Evolutionary conservation across 768 basidiomycete genomes (phyloP).

Genomic region (Panus rudis): DNA sequence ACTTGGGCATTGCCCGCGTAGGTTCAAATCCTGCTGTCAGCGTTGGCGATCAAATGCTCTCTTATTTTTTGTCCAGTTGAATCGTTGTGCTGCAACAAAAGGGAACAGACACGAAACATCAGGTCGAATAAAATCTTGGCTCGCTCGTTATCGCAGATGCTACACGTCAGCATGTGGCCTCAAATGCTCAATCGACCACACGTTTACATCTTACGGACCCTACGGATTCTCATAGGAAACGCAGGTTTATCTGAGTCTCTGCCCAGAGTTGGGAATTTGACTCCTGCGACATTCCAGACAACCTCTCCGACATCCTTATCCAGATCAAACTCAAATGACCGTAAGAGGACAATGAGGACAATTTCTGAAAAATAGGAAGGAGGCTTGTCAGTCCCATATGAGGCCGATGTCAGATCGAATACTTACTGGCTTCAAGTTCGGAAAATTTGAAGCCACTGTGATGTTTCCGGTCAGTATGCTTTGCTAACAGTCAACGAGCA

Average conservation of each 20-base stretch:
- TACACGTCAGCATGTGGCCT: too few species aligned
- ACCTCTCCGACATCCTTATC: conserved; percentile 5
- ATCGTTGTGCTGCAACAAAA: too few species aligned
- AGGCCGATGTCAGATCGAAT: not conserved
- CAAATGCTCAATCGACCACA: too few species aligned
- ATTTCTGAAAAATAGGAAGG: conserved; percentile 5
- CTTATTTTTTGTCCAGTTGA: too few species aligned
- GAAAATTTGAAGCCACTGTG: conserved; percentile 18
- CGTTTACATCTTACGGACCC: too few species aligned
- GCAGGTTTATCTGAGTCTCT: not conserved
- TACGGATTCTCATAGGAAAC: conserved; percentile 32
- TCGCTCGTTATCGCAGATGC: too few species aligned
- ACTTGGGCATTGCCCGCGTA: conserved; percentile 85
- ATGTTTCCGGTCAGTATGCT: not conserved
- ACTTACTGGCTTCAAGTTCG: conserved; percentile 19
- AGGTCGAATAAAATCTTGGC: too few species aligned
- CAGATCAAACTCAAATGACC: conserved; percentile 6
- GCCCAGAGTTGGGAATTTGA: conserved; percentile 11
- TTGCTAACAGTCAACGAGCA: not conserved
- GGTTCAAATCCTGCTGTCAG: conserved; percentile 90
- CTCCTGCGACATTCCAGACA: conserved; percentile 10
- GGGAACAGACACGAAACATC: too few species aligned
- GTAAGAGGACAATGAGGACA: conserved; percentile 8
- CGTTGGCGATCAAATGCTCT: too few species aligned
- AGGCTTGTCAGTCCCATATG: not conserved